Conservation (phyloP, 768 basidiomycete genomes). For the Albatrellus ellisii region DNA sequence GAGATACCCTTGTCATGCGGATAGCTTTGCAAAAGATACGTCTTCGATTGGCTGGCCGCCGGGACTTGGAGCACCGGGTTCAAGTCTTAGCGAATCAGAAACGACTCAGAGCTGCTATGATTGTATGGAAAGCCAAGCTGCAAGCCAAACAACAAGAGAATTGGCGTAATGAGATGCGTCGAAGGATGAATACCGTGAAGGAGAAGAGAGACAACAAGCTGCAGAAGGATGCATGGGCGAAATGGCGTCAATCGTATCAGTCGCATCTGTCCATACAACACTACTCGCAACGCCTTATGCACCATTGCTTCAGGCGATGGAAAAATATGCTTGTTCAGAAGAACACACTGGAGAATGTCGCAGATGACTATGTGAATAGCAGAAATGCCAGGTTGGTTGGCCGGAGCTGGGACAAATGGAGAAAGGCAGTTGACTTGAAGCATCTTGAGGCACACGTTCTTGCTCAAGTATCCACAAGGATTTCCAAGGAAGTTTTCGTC, state of each 20-base stretch:
- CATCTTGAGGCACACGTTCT: slow-evolving; percentile 31
- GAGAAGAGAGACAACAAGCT: slow-evolving; percentile 41
- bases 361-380: slow-evolving; percentile 27
- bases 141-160: slow-evolving; percentile 41
- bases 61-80: slow-evolving; percentile 30
- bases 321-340: slow-evolving; percentile 27
- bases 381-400: slow-evolving; percentile 25
- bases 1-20: slow-evolving; percentile 51
- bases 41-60: slow-evolving; percentile 22
- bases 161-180: slow-evolving; percentile 62
- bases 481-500: slow-evolving; percentile 34
- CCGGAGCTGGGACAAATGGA: slow-evolving; percentile 49
- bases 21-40: slow-evolving; percentile 51
- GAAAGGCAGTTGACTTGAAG: slow-evolving; percentile 28
- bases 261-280: slow-evolving; percentile 37
- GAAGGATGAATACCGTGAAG: slow-evolving; percentile 50
- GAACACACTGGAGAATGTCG: slow-evolving; percentile 32
- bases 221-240: slow-evolving; percentile 43
- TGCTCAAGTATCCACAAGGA: slow-evolving; percentile 32
- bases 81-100: slow-evolving; percentile 31
- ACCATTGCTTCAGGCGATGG: slow-evolving; percentile 41
- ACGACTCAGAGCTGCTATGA: slow-evolving; percentile 28
- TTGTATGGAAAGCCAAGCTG: slow-evolving; percentile 40
- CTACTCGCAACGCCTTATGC: slow-evolving; percentile 30
- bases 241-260: slow-evolving; percentile 52